A percentile compares a stretch with the other conserved stretches of the same genome.
Conservation (phyloP, 2,329 filamentous ascomycete genomes). For the Tolypocladium album region DNA sequence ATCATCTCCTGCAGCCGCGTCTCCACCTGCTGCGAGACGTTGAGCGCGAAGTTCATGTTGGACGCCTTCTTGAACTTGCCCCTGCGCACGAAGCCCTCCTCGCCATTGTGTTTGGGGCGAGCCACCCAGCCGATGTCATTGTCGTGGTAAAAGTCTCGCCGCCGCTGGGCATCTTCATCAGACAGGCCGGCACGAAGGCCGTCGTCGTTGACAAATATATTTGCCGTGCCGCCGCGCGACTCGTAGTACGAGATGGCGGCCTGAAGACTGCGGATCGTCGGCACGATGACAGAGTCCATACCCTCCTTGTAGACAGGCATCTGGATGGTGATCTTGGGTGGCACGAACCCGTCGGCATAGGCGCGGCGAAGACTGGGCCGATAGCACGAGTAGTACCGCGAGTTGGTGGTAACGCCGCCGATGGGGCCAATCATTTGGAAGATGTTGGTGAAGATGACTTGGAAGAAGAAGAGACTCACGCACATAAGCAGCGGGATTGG, state of each 20-base stretch:
- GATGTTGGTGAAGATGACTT: conserved; percentile 24
- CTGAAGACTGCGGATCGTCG: conserved; percentile 36
- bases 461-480: conserved; percentile 30
- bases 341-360: conserved; percentile 18
- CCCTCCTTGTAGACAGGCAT: conserved; percentile 32
- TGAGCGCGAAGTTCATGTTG: conserved; percentile 65
- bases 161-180: conserved; percentile 25
- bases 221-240: conserved; percentile 31
- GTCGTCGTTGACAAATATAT: conserved; percentile 53
- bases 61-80: conserved; percentile 66
- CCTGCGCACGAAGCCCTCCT: conserved; percentile 37
- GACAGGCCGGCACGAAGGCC: conserved; percentile 43
- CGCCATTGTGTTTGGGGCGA: conserved; percentile 33
- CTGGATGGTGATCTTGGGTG: conserved; percentile 21
- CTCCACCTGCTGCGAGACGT: conserved; percentile 51
- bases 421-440: conserved; percentile 40
- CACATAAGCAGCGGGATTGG: conserved; percentile 24
- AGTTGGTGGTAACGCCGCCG: conserved; percentile 29
- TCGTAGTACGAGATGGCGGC: conserved; percentile 39
- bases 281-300: conserved; percentile 31
- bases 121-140: conserved; percentile 36
- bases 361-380: conserved; percentile 20
- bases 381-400: conserved; percentile 31
- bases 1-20: conserved; percentile 35
- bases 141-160: conserved; percentile 37